A percentile compares a stretch with the other conserved stretches of the same genome.
Evolutionary conservation across 2,329 filamentous ascomycete genomes (phyloP).

Genomic region (Tolypocladium tropicale): DNA sequence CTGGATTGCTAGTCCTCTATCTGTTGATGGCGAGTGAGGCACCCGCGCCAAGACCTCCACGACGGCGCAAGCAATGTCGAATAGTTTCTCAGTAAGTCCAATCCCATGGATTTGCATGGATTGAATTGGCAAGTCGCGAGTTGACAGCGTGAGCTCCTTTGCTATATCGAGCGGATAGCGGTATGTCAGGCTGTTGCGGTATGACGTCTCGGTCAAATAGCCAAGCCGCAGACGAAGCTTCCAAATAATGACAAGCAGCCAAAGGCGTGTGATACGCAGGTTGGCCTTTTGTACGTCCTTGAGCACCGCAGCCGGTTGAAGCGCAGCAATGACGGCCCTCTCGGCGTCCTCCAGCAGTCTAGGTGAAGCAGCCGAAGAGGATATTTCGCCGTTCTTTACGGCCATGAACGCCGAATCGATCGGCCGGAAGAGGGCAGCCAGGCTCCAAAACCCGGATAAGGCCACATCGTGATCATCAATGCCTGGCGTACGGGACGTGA

Average conservation of each 20-base stretch:
- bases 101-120: constrained; percentile 32
- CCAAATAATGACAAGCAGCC: constrained; percentile 35
- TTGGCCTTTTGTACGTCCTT: constrained; percentile 35
- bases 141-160: constrained; percentile 27
- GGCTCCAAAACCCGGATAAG: constrained; percentile 27
- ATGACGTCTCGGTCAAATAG: constrained; percentile 22
- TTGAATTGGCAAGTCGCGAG: constrained; percentile 24
- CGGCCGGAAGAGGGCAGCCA: constrained; percentile 29
- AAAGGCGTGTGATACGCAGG: constrained; percentile 31
- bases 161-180: constrained; percentile 32
- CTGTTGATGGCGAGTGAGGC: constrained; percentile 17
- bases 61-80: constrained; percentile 32
- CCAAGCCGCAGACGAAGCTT: constrained; percentile 32
- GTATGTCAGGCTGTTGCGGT: constrained; percentile 26
- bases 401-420: constrained; percentile 32
- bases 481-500: constrained; percentile 24
- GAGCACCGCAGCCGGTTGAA: constrained; percentile 20
- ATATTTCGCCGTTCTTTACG: constrained; percentile 26
- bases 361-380: constrained; percentile 15
- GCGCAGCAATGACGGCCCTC: constrained; percentile 22
- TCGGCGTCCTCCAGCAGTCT: constrained; percentile 25
- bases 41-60: constrained; percentile 33
- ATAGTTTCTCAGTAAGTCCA: constrained; percentile 35
- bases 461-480: constrained; percentile 18
- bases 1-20: constrained; percentile 12